Base-by-base conservation (phyloP, 73 alveolate species). In the Uronychia binucleata region DNA sequence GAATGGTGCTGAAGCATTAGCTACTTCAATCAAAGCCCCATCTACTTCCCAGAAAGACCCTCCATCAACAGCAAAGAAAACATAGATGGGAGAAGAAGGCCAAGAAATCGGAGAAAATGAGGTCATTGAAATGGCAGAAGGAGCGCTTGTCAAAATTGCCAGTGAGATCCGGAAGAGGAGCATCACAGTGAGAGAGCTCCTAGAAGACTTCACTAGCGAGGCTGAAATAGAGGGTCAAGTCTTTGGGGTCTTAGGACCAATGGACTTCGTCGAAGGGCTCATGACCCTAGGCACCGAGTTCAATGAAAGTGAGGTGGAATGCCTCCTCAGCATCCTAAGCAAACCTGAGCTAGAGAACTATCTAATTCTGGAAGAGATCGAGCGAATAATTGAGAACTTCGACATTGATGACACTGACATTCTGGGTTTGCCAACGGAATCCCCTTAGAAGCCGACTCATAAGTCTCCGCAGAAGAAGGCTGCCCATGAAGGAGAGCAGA, bases 61-160 rank as follows among this genome's bases (percentile, higher is more conserved):
- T n/a, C n/a, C n/a, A n/a, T n/a, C n/a, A n/a, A n/a, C n/a, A n/a
- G n/a, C n/a, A n/a, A n/a, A n/a, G n/a, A n/a, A n/a, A n/a, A n/a
- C n/a, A n/a, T n/a, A n/a, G n/a, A n/a, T n/a, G n/a, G 77, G 30
- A 77, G 85, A 31, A 26, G 26, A 30, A 29, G 91, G 58, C 80
- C 80, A 81, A 75, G 85, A 77, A 35, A 79, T 85, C 81, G 92
- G 83, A 14, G 95, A 90, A 34, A 92, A 90, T 35, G 87, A 85
- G 79, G 83, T 90, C 91, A 81, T 90, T 31, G 86, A 82, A 67
- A 85, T 90, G 5, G 95, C 95, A 26, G 95, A 90, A 79, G 86
- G 79, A 33, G 84, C 91, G 35, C 80, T 90, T 32, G 83, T 90
- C 33, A 75, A 86, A 33, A 81, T 85, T 0, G 95, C 95, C 1